Percentiles rank a stretch among this genome's conserved stretches.
Evolutionary conservation across 805 yeast genomes (phyloP).

Genomic region (Spathaspora gorwiae): DNA sequence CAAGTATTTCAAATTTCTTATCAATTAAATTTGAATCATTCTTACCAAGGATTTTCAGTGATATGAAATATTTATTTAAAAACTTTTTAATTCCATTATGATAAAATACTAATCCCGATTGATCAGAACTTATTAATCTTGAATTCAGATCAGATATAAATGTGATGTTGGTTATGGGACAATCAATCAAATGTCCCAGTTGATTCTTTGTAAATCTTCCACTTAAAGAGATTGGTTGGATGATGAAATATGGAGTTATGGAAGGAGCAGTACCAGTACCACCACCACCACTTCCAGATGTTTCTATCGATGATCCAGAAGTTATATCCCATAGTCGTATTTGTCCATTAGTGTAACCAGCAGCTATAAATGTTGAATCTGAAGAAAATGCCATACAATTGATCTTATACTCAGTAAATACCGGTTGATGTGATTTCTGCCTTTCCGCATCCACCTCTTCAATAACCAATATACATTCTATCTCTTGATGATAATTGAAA

Average conservation of each 20-base stretch:
- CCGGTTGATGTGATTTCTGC: conserved; percentile 23
- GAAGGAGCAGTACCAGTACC: conserved; percentile 3
- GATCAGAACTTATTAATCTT: conserved; percentile 29
- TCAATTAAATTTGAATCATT: conserved; percentile 19
- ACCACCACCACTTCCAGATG: too few relatives aligned
- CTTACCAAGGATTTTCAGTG: conserved; percentile 51
- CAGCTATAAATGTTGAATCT: conserved; percentile 67
- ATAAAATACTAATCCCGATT: conserved; percentile 44
- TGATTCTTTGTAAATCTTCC: conserved; percentile 19
- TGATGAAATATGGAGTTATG: conserved; percentile 48
- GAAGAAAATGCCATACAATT: conserved; percentile 48
- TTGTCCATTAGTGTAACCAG: conserved; percentile 63
- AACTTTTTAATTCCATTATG: conserved; percentile 64
- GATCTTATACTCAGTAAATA: background rate
- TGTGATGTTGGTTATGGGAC: conserved; percentile 19
- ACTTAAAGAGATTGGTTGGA: conserved; percentile 21
- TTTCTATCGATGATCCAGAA: background rate
- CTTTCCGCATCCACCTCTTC: conserved; percentile 16
- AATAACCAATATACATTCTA: conserved; percentile 41
- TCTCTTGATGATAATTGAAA: conserved; percentile 64
- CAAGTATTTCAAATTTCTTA: conserved; percentile 15
- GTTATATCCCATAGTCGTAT: conserved; percentile 62
- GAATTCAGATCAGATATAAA: conserved; percentile 25
- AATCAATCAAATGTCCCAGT: conserved; percentile 26
- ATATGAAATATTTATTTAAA: conserved; percentile 43